Conservation (phyloP, 2,329 filamentous ascomycete species). For the Dactylellina haptotyla region DNA sequence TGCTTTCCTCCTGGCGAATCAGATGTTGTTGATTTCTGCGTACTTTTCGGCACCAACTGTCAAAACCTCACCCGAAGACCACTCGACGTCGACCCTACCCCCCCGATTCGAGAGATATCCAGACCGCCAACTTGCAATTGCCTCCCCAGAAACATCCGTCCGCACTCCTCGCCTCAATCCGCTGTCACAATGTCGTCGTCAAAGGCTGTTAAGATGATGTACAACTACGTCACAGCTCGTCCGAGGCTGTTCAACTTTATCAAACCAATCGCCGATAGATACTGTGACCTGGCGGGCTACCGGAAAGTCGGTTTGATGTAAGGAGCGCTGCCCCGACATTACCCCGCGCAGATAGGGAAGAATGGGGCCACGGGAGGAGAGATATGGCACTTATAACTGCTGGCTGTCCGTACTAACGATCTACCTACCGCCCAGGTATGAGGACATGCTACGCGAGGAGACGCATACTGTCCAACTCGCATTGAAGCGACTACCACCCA, state of each 20-base stretch:
- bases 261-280: conserved; percentile 86
- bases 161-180: not conserved
- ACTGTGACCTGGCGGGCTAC: conserved; percentile 88
- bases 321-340: conserved; percentile 56
- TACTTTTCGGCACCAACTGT: conserved; percentile 28
- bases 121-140: too few relatives aligned
- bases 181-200: conserved; percentile 25
- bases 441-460: conserved; percentile 95
- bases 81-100: not conserved
- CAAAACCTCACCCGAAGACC: conserved; percentile 8
- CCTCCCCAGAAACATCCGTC: not conserved
- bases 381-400: not conserved
- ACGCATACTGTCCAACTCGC: conserved; percentile 85
- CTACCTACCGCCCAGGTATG: conserved; percentile 71
- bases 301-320: conserved; percentile 92
- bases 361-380: too few relatives aligned
- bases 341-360: too few relatives aligned
- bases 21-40: conserved; percentile 40
- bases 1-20: conserved; percentile 19
- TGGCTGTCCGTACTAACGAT: not conserved
- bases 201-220: conserved; percentile 59
- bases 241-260: conserved; percentile 85
- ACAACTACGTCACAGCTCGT: conserved; percentile 80
- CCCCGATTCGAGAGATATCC: too few relatives aligned
- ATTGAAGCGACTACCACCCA: conserved; percentile 86